Evolutionary conservation across 1,284 basidiomycete species (phyloP).

Genomic region (Pascua guehoae): DNA sequence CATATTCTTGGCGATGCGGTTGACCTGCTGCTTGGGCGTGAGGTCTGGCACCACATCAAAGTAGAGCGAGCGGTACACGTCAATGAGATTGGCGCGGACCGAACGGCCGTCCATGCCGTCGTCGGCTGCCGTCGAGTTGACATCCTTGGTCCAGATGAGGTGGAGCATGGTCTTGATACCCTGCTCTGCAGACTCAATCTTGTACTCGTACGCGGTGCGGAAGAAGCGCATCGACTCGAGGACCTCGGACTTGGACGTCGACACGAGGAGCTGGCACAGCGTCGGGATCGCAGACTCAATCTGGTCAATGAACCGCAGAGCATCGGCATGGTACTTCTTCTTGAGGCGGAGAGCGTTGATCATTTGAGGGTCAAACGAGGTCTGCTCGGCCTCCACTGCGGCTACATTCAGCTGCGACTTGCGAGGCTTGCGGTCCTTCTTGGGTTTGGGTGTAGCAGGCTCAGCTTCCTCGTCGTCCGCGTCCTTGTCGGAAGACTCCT

Average conservation of each 20-base stretch:
- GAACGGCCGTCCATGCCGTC: conserved; percentile 80
- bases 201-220: conserved; percentile 76
- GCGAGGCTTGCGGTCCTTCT: conserved; percentile 55
- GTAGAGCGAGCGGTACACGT: conserved; percentile 84
- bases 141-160: conserved; percentile 96
- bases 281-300: conserved; percentile 75
- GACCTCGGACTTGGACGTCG: conserved; percentile 88
- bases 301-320: conserved; percentile 76
- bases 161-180: conserved; percentile 92
- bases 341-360: conserved; percentile 69
- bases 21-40: conserved; percentile 78
- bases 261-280: conserved; percentile 75
- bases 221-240: conserved; percentile 96
- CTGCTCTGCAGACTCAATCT: conserved; percentile 72
- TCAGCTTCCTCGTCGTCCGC: background rate
- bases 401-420: conserved; percentile 63
- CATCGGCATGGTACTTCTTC: conserved; percentile 85
- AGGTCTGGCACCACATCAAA: conserved; percentile 70
- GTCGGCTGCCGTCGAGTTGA: conserved; percentile 63
- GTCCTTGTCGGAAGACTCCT: conserved; percentile 23
- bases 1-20: conserved; percentile 96
- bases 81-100: conserved; percentile 78
- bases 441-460: conserved; percentile 26
- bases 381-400: conserved; percentile 60
- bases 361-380: conserved; percentile 60